These are phyloP conservation scores for Parachlorella kessleri DNA, from an alignment of 139 green algal genomes.

Conservation along the genomic window DNA sequence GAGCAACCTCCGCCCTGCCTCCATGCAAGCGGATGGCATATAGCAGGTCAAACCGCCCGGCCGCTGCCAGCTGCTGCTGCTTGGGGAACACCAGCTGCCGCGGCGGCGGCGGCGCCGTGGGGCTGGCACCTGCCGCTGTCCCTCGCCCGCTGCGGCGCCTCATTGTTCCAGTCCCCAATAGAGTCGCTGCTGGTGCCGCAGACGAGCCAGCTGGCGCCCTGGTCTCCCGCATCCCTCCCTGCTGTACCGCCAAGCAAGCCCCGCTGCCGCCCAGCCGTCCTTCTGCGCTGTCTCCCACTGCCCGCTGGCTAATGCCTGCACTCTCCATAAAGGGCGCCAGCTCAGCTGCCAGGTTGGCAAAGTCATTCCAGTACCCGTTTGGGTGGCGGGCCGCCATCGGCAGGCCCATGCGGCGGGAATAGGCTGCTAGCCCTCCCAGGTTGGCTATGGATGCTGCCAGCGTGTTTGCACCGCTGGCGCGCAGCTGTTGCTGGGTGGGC, in stretches of 20 bases:
- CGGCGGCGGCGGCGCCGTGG: too few relatives aligned
- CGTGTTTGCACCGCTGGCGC: constrained; percentile 27
- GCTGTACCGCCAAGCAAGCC: too few relatives aligned
- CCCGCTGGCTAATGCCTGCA: background rate
- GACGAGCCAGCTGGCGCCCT: too few relatives aligned
- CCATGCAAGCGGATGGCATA: background rate
- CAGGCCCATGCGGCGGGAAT: constrained; percentile 31
- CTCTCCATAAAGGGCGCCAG: constrained; percentile 23
- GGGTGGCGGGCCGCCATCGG: constrained; percentile 6
- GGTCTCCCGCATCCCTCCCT: background rate
- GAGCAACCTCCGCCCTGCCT: background rate
- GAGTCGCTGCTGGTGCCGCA: too few relatives aligned
- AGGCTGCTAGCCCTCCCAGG: constrained; percentile 34
- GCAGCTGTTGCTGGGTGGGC: constrained; percentile 43
- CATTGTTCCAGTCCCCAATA: too few relatives aligned
- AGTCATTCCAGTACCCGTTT: constrained; percentile 40
- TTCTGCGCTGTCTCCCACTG: background rate
- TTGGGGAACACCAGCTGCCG: background rate
- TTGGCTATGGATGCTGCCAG: constrained; percentile 26
- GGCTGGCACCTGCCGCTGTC: background rate
- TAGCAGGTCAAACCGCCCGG: background rate
- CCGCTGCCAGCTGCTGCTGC: background rate
- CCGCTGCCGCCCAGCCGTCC: too few relatives aligned
- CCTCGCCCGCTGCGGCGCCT: too few relatives aligned
- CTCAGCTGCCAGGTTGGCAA: constrained; percentile 21